phyloP scores from a whole-genome alignment of 2,329 filamentous ascomycete genomes.

The Alternaria arborescens region DNA sequence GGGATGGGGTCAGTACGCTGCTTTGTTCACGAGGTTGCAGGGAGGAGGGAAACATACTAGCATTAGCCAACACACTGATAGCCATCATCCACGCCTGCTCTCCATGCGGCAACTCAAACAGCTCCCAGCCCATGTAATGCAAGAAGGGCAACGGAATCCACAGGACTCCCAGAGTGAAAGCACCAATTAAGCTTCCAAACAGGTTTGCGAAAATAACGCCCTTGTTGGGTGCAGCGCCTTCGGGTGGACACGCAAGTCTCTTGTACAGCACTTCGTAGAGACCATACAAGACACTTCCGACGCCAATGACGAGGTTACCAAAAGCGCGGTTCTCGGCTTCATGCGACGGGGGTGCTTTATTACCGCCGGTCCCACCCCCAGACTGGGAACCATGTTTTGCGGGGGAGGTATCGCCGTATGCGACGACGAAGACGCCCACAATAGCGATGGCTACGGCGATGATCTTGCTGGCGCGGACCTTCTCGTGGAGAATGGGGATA shows the following conservation, averaged over 20 bases:
- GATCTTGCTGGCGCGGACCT: constrained; percentile 83
- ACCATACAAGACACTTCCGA: constrained; percentile 91
- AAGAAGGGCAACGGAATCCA: constrained; percentile 92
- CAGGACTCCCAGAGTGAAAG: constrained; percentile 84
- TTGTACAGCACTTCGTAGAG: constrained; percentile 99
- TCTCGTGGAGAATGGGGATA: constrained; percentile 87
- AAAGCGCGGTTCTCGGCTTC: constrained; percentile 73
- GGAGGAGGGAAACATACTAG: constrained; percentile 62
- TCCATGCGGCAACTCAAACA: constrained; percentile 81
- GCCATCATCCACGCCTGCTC: constrained; percentile 81
- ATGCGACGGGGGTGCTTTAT: constrained; percentile 55
- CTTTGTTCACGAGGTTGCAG: not conserved
- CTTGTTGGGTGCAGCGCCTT: constrained; percentile 82
- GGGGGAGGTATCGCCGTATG: constrained; percentile 78
- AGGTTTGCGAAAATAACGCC: constrained; percentile 96
- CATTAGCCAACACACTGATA: constrained; percentile 85
- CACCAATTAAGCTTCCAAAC: constrained; percentile 85
- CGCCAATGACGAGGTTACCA: constrained; percentile 90
- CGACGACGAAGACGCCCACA: constrained; percentile 88
- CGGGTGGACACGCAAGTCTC: constrained; percentile 88
- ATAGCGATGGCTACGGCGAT: constrained; percentile 88
- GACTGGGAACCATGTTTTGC: constrained; percentile 65
- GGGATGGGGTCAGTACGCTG: constrained; percentile 14
- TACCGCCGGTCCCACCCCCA: constrained; percentile 63
- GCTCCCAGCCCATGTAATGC: constrained; percentile 79